A percentile compares a stretch with the other conserved stretches of the same genome.
phyloP scores from a whole-genome alignment of 2,329 filamentous ascomycete genomes.

The Ploettnerulaceae sp. region DNA sequence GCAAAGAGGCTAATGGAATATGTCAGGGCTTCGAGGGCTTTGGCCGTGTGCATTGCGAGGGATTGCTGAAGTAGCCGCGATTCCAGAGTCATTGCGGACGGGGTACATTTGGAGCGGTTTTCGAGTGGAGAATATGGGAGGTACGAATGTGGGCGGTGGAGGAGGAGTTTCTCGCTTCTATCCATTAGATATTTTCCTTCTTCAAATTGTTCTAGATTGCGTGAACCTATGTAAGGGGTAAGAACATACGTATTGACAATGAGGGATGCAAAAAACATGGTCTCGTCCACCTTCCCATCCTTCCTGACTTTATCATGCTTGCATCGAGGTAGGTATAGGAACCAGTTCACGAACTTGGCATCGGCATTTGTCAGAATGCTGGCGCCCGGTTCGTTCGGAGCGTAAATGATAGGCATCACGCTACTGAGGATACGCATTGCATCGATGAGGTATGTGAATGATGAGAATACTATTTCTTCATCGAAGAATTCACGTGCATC shows the following conservation, averaged over 20 bases:
- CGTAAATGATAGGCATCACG: conserved; percentile 41
- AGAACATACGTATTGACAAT: conserved; percentile 31
- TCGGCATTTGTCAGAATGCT: conserved; percentile 12
- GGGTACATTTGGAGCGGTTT: conserved; percentile 26
- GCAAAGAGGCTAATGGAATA: conserved; percentile 49
- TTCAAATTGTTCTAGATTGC: not conserved
- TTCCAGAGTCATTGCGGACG: conserved; percentile 34
- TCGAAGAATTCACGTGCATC: conserved; percentile 56
- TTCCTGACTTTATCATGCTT: conserved; percentile 36
- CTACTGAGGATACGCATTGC: conserved; percentile 55
- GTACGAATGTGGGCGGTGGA: conserved; percentile 52
- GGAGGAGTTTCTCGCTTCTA: conserved; percentile 21
- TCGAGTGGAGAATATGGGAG: conserved; percentile 32
- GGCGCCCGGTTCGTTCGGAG: conserved; percentile 43
- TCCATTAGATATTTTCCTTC: not conserved
- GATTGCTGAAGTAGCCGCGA: conserved; percentile 40
- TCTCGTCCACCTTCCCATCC: conserved; percentile 35
- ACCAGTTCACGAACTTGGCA: conserved; percentile 35
- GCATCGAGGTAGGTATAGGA: conserved; percentile 36
- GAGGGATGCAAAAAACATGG: conserved; percentile 35
- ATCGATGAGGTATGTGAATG: conserved; percentile 62
- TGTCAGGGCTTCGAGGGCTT: conserved; percentile 55
- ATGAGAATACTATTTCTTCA: conserved; percentile 54
- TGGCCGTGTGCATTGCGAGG: conserved; percentile 49
- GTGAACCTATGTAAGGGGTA: not conserved